Evolutionary conservation across 73 alveolate genomes (phyloP).

Genomic region (Uronychia setigera): DNA sequence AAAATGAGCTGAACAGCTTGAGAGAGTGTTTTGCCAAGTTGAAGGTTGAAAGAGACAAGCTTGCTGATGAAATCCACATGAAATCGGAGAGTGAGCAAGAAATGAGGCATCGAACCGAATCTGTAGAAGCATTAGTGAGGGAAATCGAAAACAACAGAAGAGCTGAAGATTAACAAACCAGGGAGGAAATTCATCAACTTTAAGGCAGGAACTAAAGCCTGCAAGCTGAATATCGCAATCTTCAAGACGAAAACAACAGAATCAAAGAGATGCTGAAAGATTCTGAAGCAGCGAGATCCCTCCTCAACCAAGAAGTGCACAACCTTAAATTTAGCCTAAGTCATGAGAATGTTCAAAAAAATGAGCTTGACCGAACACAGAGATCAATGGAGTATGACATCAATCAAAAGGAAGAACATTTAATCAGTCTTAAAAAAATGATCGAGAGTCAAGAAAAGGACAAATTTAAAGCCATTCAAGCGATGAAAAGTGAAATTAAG

Average conservation of each 20-base stretch:
- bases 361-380: slow-evolving; percentile 25
- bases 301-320: not conserved
- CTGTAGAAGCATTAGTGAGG: not conserved
- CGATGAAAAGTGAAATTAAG: slow-evolving; percentile 12
- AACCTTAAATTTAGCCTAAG: not conserved
- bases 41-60: slow-evolving; percentile 53
- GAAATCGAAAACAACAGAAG: slow-evolving; percentile 19
- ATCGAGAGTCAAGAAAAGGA: not conserved
- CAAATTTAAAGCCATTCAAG: slow-evolving; percentile 13
- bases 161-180: not conserved
- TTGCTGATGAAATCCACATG: slow-evolving; percentile 16
- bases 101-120: not conserved
- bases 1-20: slow-evolving; percentile 30
- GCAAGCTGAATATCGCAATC: slow-evolving; percentile 5
- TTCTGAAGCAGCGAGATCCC: slow-evolving; percentile 6
- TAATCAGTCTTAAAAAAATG: not conserved
- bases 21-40: slow-evolving; percentile 58
- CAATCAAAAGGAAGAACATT: not conserved
- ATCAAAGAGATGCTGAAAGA: slow-evolving; percentile 23
- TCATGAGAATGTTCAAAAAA: slow-evolving; percentile 7
- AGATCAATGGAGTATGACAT: slow-evolving; percentile 10
- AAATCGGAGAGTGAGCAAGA: slow-evolving; percentile 26
- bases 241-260: slow-evolving; percentile 30
- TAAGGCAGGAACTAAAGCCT: slow-evolving; percentile 9
- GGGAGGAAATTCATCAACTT: slow-evolving; percentile 2